These are phyloP conservation scores for Paxillus rubicundulus DNA, from an alignment of 768 basidiomycete genomes.

Conservation along the genomic window DNA sequence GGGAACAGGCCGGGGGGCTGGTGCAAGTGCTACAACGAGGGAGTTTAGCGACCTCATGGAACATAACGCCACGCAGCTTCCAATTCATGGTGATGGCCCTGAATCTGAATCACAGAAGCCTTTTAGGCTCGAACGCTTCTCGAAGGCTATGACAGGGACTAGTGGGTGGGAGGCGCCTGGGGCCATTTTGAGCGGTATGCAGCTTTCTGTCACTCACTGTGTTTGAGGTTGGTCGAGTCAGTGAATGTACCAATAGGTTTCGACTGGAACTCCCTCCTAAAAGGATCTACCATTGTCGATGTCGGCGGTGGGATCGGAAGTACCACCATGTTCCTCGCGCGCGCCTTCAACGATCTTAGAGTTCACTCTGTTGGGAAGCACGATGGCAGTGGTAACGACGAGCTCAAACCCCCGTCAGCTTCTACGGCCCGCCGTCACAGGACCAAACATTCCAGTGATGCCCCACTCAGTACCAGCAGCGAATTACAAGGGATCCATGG, in stretches of 20 bases:
- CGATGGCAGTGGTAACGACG: neutral
- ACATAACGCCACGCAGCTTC: neutral
- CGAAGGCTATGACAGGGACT: slow-evolving; percentile 73
- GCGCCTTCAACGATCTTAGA: slow-evolving; percentile 29
- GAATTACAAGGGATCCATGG: slow-evolving; percentile 13
- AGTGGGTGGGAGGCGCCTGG: slow-evolving; percentile 67
- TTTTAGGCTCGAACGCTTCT: slow-evolving; percentile 65
- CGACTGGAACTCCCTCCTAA: slow-evolving; percentile 52
- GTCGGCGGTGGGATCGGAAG: slow-evolving; percentile 71
- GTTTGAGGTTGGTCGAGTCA: neutral
- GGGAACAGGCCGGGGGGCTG: slow-evolving; percentile 22
- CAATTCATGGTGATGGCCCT: neutral
- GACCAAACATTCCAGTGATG: slow-evolving; percentile 1
- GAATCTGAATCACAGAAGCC: slow-evolving; percentile 30
- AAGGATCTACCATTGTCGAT: slow-evolving; percentile 56
- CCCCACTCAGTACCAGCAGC: neutral
- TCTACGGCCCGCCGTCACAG: neutral
- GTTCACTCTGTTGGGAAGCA: slow-evolving; percentile 1
- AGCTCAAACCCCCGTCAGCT: neutral
- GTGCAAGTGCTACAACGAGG: neutral
- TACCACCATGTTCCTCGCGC: slow-evolving; percentile 42
- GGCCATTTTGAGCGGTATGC: slow-evolving; percentile 53
- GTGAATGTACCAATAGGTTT: slow-evolving; percentile 42
- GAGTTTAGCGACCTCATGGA: neutral
- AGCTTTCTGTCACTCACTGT: neutral